These are phyloP conservation scores for Tricholoma furcatifolium DNA, from an alignment of 768 basidiomycete species.

Conservation along the genomic window DNA sequence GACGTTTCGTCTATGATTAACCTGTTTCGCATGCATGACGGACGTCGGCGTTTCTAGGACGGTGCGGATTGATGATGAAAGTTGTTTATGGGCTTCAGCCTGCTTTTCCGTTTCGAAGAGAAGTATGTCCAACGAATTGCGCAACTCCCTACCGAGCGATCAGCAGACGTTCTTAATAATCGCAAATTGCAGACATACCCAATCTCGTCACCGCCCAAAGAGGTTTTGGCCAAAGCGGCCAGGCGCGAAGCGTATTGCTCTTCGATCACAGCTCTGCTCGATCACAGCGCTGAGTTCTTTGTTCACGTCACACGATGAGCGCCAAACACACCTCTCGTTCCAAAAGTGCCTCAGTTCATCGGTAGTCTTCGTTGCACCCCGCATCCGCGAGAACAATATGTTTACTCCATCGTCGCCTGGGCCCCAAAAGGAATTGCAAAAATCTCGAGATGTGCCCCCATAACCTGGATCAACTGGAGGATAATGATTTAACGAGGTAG, in stretches of 20 bases:
- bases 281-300: constrained; percentile 1
- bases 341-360: constrained; percentile 88
- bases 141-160: constrained; percentile 63
- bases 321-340: constrained; percentile 79
- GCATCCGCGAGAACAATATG: constrained; percentile 84
- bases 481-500: constrained; percentile 67
- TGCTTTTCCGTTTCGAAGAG: constrained; percentile 82
- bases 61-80: constrained; percentile 70
- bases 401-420: constrained; percentile 81
- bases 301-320: background rate
- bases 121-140: constrained; percentile 76
- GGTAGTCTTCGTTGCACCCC: constrained; percentile 79
- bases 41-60: constrained; percentile 67
- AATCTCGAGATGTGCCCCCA: constrained; percentile 51
- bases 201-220: constrained; percentile 86
- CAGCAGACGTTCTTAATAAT: constrained; percentile 2
- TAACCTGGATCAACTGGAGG: constrained; percentile 49
- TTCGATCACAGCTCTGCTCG: constrained; percentile 76
- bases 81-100: constrained; percentile 63
- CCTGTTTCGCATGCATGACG: constrained; percentile 62
- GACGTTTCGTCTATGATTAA: constrained; percentile 63
- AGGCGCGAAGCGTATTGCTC: constrained; percentile 91
- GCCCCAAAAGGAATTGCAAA: constrained; percentile 98
- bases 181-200: constrained; percentile 56
- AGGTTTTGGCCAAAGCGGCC: constrained; percentile 69